phyloP scores from a whole-genome alignment of 495 filamentous ascomycete genomes.

The Lentithecium fluviatile region DNA sequence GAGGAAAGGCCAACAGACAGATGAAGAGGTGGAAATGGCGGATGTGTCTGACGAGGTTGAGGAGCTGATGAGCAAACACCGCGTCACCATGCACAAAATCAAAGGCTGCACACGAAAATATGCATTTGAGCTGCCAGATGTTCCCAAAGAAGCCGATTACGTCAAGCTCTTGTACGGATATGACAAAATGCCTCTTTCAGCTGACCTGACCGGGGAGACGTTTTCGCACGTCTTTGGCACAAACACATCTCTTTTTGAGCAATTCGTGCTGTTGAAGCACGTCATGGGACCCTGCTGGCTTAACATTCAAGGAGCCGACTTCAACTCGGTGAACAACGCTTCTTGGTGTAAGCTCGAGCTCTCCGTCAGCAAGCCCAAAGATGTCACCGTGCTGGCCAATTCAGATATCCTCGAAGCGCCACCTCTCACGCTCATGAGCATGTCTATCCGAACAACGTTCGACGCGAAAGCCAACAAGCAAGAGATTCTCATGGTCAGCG shows the following conservation, averaged over 20 bases:
- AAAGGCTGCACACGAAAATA: constrained; percentile 88
- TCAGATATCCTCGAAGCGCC: constrained; percentile 76
- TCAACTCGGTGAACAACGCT: constrained; percentile 78
- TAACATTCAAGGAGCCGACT: constrained; percentile 79
- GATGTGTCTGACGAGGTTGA: constrained; percentile 90
- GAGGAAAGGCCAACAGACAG: constrained; percentile 65
- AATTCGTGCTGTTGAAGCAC: constrained; percentile 97
- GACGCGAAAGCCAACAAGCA: constrained; percentile 95
- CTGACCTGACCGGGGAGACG: constrained; percentile 76
- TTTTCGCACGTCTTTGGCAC: constrained; percentile 94
- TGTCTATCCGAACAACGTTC: constrained; percentile 81
- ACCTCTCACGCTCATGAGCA: constrained; percentile 89
- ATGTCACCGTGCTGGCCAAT: constrained; percentile 67
- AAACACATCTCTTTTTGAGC: constrained; percentile 92
- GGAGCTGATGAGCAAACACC: constrained; percentile 75
- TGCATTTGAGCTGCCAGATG: constrained; percentile 84
- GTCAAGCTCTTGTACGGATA: constrained; percentile 94
- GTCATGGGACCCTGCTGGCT: constrained; percentile 99
- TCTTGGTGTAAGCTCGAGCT: constrained; percentile 98
- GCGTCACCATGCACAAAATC: constrained; percentile 86
- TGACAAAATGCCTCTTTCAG: constrained; percentile 65
- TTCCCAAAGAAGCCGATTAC: constrained; percentile 88
- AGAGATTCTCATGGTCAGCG: constrained; percentile 86
- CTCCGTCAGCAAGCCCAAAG: constrained; percentile 70
- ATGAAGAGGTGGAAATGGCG: constrained; percentile 81